Conservation (phyloP, 495 filamentous ascomycete genomes). For the Filosporella fistucella region DNA sequence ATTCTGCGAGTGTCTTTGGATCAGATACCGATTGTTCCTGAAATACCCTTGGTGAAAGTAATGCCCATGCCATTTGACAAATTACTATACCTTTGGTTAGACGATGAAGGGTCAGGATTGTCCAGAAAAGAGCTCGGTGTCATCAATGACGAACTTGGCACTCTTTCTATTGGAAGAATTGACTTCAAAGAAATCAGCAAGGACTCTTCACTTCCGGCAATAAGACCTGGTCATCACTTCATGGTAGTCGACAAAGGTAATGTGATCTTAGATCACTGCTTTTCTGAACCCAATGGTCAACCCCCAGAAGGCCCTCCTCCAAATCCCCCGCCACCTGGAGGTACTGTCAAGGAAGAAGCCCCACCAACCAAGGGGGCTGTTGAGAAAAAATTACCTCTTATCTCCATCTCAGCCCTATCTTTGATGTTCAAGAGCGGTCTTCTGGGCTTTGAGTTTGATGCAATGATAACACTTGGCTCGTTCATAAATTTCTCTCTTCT, state of each 20-base stretch:
- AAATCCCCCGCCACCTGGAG: neutral
- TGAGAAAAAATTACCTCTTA: neutral
- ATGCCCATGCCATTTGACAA: neutral
- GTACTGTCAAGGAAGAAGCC: neutral
- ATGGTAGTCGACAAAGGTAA: neutral
- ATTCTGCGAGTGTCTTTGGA: neutral
- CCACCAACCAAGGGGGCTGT: neutral
- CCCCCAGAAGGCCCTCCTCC: neutral
- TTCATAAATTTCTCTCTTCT: neutral
- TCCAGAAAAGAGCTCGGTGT: neutral
- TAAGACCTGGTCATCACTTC: neutral
- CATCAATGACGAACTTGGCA: neutral
- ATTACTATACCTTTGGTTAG: neutral
- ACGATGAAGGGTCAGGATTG: neutral
- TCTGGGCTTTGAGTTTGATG: neutral
- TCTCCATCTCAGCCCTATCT: neutral
- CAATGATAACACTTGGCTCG: neutral
- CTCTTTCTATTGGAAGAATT: neutral
- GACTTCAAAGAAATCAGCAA: neutral
- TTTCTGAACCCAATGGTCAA: neutral
- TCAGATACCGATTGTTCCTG: neutral
- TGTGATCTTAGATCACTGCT: neutral
- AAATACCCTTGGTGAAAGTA: neutral
- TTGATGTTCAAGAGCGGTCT: neutral
- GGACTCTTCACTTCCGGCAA: neutral